These are phyloP conservation scores for Globisporangium irregulare DNA, from an alignment of 352 stramenopile species.

Conservation along the genomic window DNA sequence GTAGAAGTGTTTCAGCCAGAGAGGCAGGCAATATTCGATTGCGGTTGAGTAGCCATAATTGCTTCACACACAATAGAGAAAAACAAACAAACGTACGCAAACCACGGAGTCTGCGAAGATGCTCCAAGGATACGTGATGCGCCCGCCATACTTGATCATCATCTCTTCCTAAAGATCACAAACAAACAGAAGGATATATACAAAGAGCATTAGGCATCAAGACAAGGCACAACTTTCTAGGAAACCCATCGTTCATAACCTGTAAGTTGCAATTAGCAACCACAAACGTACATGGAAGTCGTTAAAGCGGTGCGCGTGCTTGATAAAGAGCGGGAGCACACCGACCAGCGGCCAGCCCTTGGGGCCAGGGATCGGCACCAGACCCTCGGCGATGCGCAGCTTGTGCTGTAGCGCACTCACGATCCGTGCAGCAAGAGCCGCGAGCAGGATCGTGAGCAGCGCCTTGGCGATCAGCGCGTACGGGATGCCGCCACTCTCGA, in stretches of 20 bases:
- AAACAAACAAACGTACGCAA: background rate
- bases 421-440: background rate
- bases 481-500: background rate
- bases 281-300: background rate
- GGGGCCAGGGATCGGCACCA: background rate
- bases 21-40: too few relatives aligned
- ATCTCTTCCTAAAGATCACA: constrained; percentile 10
- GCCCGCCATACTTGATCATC: constrained; percentile 9
- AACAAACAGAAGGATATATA: too few relatives aligned
- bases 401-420: background rate
- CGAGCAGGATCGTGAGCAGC: constrained; percentile 2
- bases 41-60: too few relatives aligned
- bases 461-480: background rate
- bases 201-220: background rate
- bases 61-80: too few relatives aligned
- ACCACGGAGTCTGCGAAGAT: constrained; percentile 5
- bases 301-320: background rate
- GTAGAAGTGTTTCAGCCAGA: background rate
- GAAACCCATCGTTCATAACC: background rate
- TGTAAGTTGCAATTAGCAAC: background rate
- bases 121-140: constrained; percentile 10
- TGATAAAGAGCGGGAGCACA: background rate
- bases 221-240: too few relatives aligned
- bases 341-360: background rate
- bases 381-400: background rate